Base-by-base conservation (phyloP, 139 green algal species). In the Microglena sp. region DNA sequence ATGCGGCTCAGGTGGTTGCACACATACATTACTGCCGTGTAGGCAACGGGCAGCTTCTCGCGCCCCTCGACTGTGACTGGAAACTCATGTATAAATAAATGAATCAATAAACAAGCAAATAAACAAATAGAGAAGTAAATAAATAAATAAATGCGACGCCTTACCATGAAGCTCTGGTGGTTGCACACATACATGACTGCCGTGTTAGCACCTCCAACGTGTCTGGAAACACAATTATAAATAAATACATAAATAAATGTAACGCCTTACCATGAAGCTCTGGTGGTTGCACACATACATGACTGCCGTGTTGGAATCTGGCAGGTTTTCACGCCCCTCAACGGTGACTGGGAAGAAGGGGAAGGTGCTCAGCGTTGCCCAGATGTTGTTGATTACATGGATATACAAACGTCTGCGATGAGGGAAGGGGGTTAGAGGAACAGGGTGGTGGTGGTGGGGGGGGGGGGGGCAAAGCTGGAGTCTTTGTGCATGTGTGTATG, bases 241-340 rank as follows among this genome's bases (percentile, higher is more conserved):
- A 7, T 24, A 1, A 33, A 60, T 65, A 33, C 5, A 29, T 26
- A 55, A 24, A 62, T 32, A 6, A 32, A 33, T 43, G 8, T 43
- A 1, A 15, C 15, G 2, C 0, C 77, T 29, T 40, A 92, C 91
- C 79, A 98, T 68, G 79, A 93, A 98, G 77, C 82, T 93, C 61
- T 93, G 84, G 75, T 99, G 93, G 79, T 99, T 99, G 29, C 93
- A 84, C 11, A 98, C 84, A 67, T 96, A 99, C 30, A 99, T 92
- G 0, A 89, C 93, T 5, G 90, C 70, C 66, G 78, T 61, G 26
- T 87, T 71, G 1, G 70, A 0, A 4, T 67, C 43, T 4, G 93
- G 93, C 62, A 99, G 76, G 72, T 99, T 90, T 45, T 99, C 87
- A 4, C 58, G 35, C 0, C 93, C 93, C 33, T 75, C 63, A 8